phyloP scores from a whole-genome alignment of 257 asterid species.

The Paulownia fortunei region DNA sequence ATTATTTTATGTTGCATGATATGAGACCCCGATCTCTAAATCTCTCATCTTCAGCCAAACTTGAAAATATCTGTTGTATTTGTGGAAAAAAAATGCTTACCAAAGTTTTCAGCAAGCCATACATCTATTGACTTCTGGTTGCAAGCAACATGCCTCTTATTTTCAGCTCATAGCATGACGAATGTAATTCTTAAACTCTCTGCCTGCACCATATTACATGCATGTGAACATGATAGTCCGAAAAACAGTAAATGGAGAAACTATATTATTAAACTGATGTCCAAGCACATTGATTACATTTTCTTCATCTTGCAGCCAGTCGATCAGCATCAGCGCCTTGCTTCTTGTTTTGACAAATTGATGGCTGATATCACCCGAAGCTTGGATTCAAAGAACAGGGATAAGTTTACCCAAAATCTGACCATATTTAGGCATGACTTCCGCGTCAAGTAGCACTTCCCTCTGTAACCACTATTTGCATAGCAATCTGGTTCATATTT shows the following conservation, averaged over 20 bases:
- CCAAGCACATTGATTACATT: slow-evolving; percentile 24
- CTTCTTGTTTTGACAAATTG: slow-evolving; percentile 81
- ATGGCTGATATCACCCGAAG: slow-evolving; percentile 81
- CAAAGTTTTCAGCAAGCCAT: not conserved
- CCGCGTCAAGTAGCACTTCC: slow-evolving; percentile 65
- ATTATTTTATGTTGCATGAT: not conserved
- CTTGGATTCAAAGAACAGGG: slow-evolving; percentile 94
- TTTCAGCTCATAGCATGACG: not conserved
- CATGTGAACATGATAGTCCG: not conserved
- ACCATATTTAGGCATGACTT: slow-evolving; percentile 81
- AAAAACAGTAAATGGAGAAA: not conserved
- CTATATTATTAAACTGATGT: slow-evolving; percentile 11
- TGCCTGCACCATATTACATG: slow-evolving; percentile 15
- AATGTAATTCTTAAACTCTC: not conserved
- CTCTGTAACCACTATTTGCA: not conserved
- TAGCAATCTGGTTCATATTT: not conserved
- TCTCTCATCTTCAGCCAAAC: not conserved
- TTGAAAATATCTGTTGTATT: not conserved
- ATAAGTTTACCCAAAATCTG: slow-evolving; percentile 91
- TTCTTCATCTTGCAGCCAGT: slow-evolving; percentile 61
- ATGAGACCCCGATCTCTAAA: not conserved
- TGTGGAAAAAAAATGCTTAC: not conserved
- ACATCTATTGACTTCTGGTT: not conserved
- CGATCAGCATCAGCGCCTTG: slow-evolving; percentile 89
- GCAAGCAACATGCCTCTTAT: not conserved